Evolutionary conservation across 2,329 filamentous ascomycete genomes (phyloP), one percentile per base, ranked within the genome.

Genomic region (Paramyrothecium sp.): DNA sequence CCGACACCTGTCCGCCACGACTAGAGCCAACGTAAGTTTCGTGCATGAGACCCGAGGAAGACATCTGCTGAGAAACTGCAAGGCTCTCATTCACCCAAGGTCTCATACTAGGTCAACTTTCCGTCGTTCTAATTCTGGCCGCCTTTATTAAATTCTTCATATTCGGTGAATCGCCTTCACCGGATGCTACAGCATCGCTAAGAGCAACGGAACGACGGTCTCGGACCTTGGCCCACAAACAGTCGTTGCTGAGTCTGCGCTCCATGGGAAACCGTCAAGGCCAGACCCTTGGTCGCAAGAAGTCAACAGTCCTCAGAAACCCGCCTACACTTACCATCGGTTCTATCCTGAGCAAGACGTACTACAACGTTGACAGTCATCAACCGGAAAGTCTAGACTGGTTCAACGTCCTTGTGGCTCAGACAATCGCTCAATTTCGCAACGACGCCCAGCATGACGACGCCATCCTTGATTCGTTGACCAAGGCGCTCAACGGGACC

Each of bases 61-160:
- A 5, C 5, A 20, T 49, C 4, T 49, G 47, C 51, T 52, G 51
- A 58, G 33, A 51, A 54, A 57, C 54, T 54, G 23, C 30, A 41
- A 94, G 91, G 46, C 81, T 95, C 64, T 95, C 92, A 38, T 98
- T 98, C 73, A 96, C 92, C 0, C 92, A 97, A 72, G 95, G 95
- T 26, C 89, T 99, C 65, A 86, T 99, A 52, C 82, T 98, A 33
- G 95, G 95, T 53, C 95, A 99, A 74, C 82, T 99, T 54, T 96
- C 92, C 2, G 90, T 99, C 50, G 91, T 97, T 16, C 79, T 98
- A 22, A 82, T 99, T 44, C 86, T 99, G 60, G 93, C 92, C 62
- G 91, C 90, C 64, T 98, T 99, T 76, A 98, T 99, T 75, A 97
- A 97, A 73, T 99, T 97, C 85, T 99, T 99, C 84, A 98, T 99